Evolutionary conservation across 768 basidiomycete genomes (phyloP), one percentile per base, ranked within the genome.

Genomic region (Coprinopsis sp.): DNA sequence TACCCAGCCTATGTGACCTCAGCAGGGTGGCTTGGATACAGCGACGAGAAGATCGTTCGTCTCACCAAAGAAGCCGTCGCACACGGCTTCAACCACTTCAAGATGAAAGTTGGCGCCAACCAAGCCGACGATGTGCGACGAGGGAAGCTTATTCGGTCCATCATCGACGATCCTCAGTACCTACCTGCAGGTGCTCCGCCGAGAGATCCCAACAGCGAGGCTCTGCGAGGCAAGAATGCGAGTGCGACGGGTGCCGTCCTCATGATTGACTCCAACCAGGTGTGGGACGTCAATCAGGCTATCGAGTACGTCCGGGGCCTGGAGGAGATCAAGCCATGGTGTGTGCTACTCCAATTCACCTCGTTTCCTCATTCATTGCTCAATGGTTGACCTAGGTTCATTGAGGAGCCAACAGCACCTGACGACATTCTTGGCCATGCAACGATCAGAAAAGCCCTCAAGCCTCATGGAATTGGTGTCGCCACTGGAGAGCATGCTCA

Each of bases 221-320:
- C 71, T 33, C 70, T 96, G 27, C 75, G 70, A 31, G 91, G 85
- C 3, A 97, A 96, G 77, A 96, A 96, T 53, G 91, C 93, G 3
- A 91, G 94, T 5, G 91, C 91, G 8, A 92, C 92, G 0, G 94
- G 95, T 4, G 81, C 86, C 25, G 94, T 97, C 36, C 72, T 97
- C 37, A 97, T 97, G 94, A 89, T 97, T 51, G 94, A 97, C 64
- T 88, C 94, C 30, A 98, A 98, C 66, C 94, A 96, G 65, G 87
- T 94, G 5, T 94, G 90, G 90, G 93, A 95, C 55, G 95, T 98
- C 13, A 73, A 82, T 23, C 79, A 93, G 63, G 94, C 95, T 6
- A 87, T 96, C 56, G 88, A 94, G 23, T 95, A 95, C 63, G 90
- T 94, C 50, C 81, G 79, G 55, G 76, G 81, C 44, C 74, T 97